Conservation (phyloP, 371 early-diverging fungal species). For the Actinomucor elegans region DNA sequence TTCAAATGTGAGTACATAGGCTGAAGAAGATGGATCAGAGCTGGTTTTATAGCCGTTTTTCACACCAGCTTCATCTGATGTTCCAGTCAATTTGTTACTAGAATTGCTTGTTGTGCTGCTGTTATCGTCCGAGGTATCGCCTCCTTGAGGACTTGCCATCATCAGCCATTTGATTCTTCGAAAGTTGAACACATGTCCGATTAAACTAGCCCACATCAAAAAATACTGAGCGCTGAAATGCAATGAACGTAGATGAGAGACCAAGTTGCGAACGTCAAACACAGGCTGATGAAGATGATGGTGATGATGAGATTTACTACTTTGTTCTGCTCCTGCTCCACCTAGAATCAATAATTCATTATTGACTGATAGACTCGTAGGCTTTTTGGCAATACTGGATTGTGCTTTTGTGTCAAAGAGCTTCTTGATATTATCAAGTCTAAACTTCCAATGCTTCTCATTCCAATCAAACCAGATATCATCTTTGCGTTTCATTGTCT, state of each 20-base stretch:
- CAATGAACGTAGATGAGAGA: constrained; percentile 36
- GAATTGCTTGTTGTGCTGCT: background rate
- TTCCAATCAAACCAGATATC: constrained; percentile 51
- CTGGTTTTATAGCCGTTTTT: background rate
- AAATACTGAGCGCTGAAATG: constrained; percentile 32
- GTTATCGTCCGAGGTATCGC: constrained; percentile 9
- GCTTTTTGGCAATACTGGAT: no score
- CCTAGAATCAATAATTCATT: no score
- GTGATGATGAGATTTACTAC: background rate
- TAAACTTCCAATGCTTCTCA: constrained; percentile 42
- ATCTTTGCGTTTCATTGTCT: constrained; percentile 41
- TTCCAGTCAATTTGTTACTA: background rate
- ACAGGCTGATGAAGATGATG: background rate
- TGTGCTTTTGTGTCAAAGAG: constrained; percentile 14
- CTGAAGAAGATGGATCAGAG: background rate
- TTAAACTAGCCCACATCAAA: constrained; percentile 46
- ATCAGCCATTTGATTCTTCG: constrained; percentile 39
- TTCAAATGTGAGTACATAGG: background rate
- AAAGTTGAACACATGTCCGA: constrained; percentile 39
- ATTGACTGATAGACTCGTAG: no score
- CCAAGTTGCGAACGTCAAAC: constrained; percentile 36
- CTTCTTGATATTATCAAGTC: constrained; percentile 33
- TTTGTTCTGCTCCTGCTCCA: no score
- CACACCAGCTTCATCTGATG: background rate
- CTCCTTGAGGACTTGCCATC: constrained; percentile 11